phyloP scores from a whole-genome alignment of 2,329 filamentous ascomycete genomes.

The Fonsecaea multimorphosa region DNA sequence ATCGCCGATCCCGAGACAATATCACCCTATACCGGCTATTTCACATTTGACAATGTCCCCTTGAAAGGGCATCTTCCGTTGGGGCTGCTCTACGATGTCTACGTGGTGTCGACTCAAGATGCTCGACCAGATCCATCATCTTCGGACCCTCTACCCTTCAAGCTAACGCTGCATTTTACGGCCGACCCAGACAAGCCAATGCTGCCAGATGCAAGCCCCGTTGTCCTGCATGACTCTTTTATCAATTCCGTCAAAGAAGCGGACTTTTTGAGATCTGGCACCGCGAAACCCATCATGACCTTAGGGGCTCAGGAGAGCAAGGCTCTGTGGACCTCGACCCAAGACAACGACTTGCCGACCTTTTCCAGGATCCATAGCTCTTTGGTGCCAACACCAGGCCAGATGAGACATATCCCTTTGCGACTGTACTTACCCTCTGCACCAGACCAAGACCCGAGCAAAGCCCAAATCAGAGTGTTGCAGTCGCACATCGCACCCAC shows the following conservation, averaged over 20 bases:
- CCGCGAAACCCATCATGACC: slow-evolving; percentile 87
- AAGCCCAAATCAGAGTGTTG: slow-evolving; percentile 70
- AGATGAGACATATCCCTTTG: slow-evolving; percentile 82
- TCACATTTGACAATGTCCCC: slow-evolving; percentile 71
- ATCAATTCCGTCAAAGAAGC: slow-evolving; percentile 78
- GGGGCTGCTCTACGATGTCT: slow-evolving; percentile 72
- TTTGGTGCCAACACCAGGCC: slow-evolving; percentile 72
- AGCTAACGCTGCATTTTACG: slow-evolving; percentile 64
- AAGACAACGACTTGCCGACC: slow-evolving; percentile 71
- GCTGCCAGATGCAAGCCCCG: slow-evolving; percentile 68
- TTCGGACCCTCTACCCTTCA: slow-evolving; percentile 62
- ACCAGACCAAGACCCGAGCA: slow-evolving; percentile 53
- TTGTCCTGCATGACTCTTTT: slow-evolving; percentile 68
- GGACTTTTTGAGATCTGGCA: slow-evolving; percentile 86
- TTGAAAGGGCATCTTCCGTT: slow-evolving; percentile 75
- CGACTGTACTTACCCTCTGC: slow-evolving; percentile 81
- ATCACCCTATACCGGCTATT: slow-evolving; percentile 62
- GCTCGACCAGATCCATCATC: slow-evolving; percentile 55
- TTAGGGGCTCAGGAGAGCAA: slow-evolving; percentile 83
- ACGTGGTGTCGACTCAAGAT: slow-evolving; percentile 48
- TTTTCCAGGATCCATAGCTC: slow-evolving; percentile 78
- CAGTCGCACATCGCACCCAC: slow-evolving; percentile 72
- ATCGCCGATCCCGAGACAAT: slow-evolving; percentile 62
- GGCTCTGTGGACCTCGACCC: slow-evolving; percentile 79
- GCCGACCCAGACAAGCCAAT: slow-evolving; percentile 51